These are phyloP conservation scores for Turnera subulata DNA, from an alignment of 345 rosid species.

Conservation along the genomic window DNA sequence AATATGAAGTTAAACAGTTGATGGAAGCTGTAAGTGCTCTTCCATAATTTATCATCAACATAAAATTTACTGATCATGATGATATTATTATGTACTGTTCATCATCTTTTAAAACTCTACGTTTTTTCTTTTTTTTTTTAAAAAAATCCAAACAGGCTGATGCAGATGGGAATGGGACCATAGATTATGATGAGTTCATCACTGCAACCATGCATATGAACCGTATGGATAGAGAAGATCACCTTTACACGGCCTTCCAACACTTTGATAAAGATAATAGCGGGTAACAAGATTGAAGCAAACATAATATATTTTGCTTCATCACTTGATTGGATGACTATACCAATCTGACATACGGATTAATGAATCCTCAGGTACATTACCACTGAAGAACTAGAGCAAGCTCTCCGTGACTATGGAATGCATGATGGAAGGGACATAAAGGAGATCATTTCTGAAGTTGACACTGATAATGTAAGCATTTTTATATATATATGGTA, in stretches of 20 bases:
- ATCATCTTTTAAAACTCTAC: no score
- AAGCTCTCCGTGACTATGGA: conserved; percentile 78
- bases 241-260: conserved; percentile 76
- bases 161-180: conserved; percentile 78
- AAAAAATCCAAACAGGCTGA: conserved; percentile 56
- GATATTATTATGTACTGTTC: no score
- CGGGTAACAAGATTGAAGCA: conserved; percentile 42
- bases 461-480: conserved; percentile 75
- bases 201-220: conserved; percentile 84
- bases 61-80: no score
- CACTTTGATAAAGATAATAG: conserved; percentile 81
- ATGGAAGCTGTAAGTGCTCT: conserved; percentile 83
- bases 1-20: conserved; percentile 76
- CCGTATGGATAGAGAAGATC: conserved; percentile 71
- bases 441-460: conserved; percentile 76
- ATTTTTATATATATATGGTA: no score
- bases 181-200: conserved; percentile 75
- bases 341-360: no score
- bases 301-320: not conserved
- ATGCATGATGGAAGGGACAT: conserved; percentile 75
- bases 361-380: conserved; percentile 37
- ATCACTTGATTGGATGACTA: no score
- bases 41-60: no score
- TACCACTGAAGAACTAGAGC: conserved; percentile 87
- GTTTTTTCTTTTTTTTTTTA: not conserved